A percentile compares a stretch with the other conserved stretches of the same genome.
Evolutionary conservation across 352 stramenopile species (phyloP).

Genomic region (Pythium myriotylum): DNA sequence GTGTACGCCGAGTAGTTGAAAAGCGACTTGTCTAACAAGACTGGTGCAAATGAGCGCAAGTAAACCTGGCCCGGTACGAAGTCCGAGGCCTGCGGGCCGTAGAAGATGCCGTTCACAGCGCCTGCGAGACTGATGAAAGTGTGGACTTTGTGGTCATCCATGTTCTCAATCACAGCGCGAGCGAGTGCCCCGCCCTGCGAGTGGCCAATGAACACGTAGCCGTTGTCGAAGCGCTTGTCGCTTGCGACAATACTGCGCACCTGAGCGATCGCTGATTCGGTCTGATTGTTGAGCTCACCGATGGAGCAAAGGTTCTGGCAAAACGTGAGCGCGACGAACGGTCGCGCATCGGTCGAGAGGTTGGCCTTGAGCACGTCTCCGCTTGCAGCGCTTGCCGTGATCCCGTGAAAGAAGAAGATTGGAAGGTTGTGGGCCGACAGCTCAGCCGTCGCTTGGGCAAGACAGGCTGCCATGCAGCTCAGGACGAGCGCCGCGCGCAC

Average conservation of each 20-base stretch:
- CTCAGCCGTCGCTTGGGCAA: background rate
- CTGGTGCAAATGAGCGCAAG: conserved; percentile 29
- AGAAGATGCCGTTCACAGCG: conserved; percentile 50
- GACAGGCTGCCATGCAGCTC: background rate
- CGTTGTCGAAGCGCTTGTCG: conserved; percentile 38
- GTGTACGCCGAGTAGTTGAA: conserved; percentile 43
- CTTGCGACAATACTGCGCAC: conserved; percentile 38
- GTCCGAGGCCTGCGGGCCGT: conserved; percentile 38
- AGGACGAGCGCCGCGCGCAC: background rate
- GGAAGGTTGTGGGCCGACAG: conserved; percentile 27
- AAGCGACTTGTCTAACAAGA: conserved; percentile 22
- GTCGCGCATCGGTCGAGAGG: conserved; percentile 35
- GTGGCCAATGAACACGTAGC: conserved; percentile 55
- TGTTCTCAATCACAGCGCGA: no score
- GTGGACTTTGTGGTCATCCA: conserved; percentile 51
- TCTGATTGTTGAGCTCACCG: conserved; percentile 33
- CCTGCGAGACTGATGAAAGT: conserved; percentile 47
- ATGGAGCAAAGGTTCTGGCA: conserved; percentile 38
- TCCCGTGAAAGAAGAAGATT: conserved; percentile 55
- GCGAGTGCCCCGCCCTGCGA: conserved; percentile 44
- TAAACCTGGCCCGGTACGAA: conserved; percentile 30
- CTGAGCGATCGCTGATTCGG: conserved; percentile 40
- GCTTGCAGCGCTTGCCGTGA: conserved; percentile 33
- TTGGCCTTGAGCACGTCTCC: conserved; percentile 39
- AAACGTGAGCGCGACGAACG: conserved; percentile 42